These are phyloP conservation scores for Claviceps arundinis DNA, from an alignment of 2,329 filamentous ascomycete species.

Conservation along the genomic window DNA sequence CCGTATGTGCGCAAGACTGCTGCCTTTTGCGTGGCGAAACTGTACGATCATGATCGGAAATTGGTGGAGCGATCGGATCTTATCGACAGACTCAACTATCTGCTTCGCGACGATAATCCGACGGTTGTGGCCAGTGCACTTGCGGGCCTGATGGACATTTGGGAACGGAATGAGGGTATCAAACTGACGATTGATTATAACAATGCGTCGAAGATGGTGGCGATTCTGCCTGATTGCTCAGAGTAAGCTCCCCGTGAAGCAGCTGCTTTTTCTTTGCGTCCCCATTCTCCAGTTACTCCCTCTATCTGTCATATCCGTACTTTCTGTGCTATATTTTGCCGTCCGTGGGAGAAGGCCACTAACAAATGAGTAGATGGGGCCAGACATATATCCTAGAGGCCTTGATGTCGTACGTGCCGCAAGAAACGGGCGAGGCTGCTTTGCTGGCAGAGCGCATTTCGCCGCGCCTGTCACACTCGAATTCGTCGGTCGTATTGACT, in stretches of 20 bases:
- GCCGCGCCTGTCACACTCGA: slow-evolving; percentile 91
- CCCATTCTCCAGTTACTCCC: neutral
- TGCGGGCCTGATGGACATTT: slow-evolving; percentile 89
- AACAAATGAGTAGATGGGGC: slow-evolving; percentile 59
- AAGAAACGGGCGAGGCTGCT: slow-evolving; percentile 76
- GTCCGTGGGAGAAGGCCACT: neutral
- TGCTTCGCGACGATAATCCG: slow-evolving; percentile 90
- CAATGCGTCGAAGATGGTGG: slow-evolving; percentile 96
- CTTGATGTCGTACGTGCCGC: slow-evolving; percentile 92
- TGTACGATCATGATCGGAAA: slow-evolving; percentile 89
- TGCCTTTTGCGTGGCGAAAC: slow-evolving; percentile 88
- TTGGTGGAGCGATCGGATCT: slow-evolving; percentile 85
- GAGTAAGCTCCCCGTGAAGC: slow-evolving; percentile 48
- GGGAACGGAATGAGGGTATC: slow-evolving; percentile 94
- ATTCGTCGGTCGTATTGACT: slow-evolving; percentile 90
- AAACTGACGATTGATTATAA: slow-evolving; percentile 96
- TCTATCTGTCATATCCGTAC: too few species aligned
- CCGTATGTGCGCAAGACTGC: slow-evolving; percentile 97
- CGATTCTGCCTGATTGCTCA: slow-evolving; percentile 90
- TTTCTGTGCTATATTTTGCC: neutral
- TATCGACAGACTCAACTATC: slow-evolving; percentile 78
- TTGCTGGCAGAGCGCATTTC: slow-evolving; percentile 87
- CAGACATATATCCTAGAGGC: slow-evolving; percentile 98
- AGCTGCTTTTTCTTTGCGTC: neutral
- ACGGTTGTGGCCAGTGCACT: slow-evolving; percentile 93